Evolutionary conservation across 1,284 basidiomycete species (phyloP).

Genomic region (Polyporus tsugae): DNA sequence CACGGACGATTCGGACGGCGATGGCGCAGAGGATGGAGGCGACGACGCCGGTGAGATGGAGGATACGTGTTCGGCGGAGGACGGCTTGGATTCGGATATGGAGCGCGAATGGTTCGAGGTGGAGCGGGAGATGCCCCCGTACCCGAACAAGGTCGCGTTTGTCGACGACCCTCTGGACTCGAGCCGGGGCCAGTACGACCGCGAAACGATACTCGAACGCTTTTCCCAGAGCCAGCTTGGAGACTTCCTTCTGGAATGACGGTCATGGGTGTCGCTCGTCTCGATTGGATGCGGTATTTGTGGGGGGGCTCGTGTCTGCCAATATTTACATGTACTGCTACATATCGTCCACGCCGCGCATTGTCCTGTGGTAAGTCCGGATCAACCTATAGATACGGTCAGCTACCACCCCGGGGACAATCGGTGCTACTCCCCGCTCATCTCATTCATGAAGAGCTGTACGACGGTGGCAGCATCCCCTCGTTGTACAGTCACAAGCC

Average conservation of each 20-base stretch:
- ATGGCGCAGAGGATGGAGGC: not conserved
- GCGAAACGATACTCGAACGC: not conserved
- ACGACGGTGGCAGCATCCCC: conserved; percentile 1
- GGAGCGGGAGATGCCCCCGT: not conserved
- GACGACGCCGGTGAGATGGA: not conserved
- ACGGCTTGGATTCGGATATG: not conserved
- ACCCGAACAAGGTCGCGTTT: not conserved
- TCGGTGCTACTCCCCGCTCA: no score
- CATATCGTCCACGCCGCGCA: no score
- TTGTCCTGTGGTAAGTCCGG: no score
- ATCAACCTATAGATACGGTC: no score
- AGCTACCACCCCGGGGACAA: no score
- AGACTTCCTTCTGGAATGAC: not conserved
- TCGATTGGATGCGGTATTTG: no score
- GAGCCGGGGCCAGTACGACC: conserved; percentile 2
- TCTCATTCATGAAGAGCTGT: not conserved
- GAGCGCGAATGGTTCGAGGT: conserved; percentile 3
- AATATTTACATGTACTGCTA: no score
- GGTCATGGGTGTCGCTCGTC: not conserved
- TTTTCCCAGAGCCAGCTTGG: conserved; percentile 4
- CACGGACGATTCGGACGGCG: not conserved
- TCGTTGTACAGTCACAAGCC: not conserved
- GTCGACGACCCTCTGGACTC: not conserved
- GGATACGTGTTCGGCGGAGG: not conserved
- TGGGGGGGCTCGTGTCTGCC: not conserved